Evolutionary conservation across 139 green algal genomes (phyloP).

Genomic region (Deuterostichococcus epilithicus): DNA sequence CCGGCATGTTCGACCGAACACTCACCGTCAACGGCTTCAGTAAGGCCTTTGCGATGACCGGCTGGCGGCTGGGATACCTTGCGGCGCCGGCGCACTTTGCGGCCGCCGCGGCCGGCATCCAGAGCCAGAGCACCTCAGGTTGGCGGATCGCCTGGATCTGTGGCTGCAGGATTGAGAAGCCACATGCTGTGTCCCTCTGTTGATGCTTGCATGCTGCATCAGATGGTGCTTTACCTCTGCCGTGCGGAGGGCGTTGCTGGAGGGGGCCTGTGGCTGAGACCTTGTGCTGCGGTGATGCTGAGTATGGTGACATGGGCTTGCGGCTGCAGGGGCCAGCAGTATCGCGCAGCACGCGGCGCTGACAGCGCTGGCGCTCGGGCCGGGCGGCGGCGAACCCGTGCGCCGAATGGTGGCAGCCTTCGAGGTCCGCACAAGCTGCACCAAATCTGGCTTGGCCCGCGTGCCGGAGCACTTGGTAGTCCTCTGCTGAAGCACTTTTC

Average conservation of each 20-base stretch:
- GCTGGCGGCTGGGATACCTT: slow-evolving; percentile 95
- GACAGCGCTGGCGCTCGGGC: slow-evolving; percentile 81
- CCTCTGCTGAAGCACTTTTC: too few relatives aligned
- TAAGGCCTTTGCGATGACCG: slow-evolving; percentile 77
- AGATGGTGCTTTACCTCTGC: too few relatives aligned
- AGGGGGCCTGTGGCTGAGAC: too few relatives aligned
- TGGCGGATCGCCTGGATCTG: too few relatives aligned
- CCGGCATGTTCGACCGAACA: slow-evolving; percentile 89
- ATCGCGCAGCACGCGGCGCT: slow-evolving; percentile 88
- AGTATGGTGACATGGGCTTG: neutral
- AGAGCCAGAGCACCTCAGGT: slow-evolving; percentile 89
- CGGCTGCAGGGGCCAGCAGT: slow-evolving; percentile 34
- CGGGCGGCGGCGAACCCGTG: slow-evolving; percentile 65
- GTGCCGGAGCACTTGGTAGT: too few relatives aligned
- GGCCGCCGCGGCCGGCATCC: slow-evolving; percentile 73
- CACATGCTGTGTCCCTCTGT: neutral
- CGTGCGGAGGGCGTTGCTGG: too few relatives aligned
- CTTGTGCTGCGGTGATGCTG: neutral
- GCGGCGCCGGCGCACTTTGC: slow-evolving; percentile 83
- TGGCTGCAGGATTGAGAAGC: slow-evolving; percentile 46
- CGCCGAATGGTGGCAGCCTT: slow-evolving; percentile 84
- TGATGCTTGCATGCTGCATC: too few relatives aligned
- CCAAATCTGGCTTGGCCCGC: too few relatives aligned
- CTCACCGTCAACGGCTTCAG: slow-evolving; percentile 97
- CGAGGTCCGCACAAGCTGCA: too few relatives aligned